phyloP scores from a whole-genome alignment of 805 yeast species.

The Monosporozyma siamensis region DNA sequence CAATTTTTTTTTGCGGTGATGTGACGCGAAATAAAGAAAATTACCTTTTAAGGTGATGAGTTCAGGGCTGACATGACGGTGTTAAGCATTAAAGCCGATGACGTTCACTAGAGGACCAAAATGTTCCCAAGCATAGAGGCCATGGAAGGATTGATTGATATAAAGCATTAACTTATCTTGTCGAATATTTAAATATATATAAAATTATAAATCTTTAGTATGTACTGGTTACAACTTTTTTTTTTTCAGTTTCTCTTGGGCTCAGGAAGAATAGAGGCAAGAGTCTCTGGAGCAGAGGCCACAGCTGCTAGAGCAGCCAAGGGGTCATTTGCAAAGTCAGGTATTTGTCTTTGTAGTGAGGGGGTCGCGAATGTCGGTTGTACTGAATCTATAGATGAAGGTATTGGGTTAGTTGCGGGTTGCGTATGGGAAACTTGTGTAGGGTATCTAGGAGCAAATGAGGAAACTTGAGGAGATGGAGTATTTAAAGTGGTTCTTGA shows the following conservation, averaged over 20 bases:
- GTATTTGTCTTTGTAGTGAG: constrained; percentile 3
- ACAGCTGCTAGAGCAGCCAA: constrained; percentile 32
- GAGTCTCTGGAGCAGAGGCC: constrained; percentile 29
- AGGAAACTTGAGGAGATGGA: background rate
- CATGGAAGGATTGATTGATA: background rate
- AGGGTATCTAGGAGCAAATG: background rate
- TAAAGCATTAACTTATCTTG: background rate
- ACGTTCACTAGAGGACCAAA: background rate
- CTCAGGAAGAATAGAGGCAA: constrained; percentile 10
- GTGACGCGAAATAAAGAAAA: background rate
- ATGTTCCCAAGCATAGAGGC: background rate
- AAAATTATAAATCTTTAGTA: background rate
- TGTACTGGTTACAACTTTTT: background rate
- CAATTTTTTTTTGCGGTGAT: background rate
- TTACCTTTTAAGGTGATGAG: background rate
- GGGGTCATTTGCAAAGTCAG: constrained; percentile 29
- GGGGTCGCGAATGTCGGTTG: too few relatives aligned
- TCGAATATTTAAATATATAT: background rate
- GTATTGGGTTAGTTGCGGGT: background rate
- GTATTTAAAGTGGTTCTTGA: background rate
- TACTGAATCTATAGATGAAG: background rate
- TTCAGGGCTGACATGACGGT: background rate
- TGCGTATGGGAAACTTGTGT: background rate
- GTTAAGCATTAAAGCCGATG: background rate
- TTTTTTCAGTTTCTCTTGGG: background rate